Conservation (phyloP, 176 grass and related monocot genomes). For the Phragmites australis region DNA sequence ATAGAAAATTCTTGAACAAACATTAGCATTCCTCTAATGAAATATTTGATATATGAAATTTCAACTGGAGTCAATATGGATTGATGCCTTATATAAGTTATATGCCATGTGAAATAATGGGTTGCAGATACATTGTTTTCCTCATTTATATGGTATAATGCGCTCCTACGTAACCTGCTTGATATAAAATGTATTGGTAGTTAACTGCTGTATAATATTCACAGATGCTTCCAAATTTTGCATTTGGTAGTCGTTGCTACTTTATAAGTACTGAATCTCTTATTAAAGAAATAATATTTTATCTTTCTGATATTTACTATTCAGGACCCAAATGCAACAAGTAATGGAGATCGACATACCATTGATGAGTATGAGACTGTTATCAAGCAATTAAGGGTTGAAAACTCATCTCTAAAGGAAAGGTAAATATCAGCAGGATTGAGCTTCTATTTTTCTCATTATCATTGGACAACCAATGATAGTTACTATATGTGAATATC, state of each 20-base stretch:
- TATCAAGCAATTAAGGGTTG: conserved; percentile 71
- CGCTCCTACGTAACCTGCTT: background rate
- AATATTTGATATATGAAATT: background rate
- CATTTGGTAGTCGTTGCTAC: conserved; percentile 11
- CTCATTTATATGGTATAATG: conserved; percentile 1
- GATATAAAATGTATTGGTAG: background rate
- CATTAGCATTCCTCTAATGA: background rate
- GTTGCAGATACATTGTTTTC: conserved; percentile 7
- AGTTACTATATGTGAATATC: conserved; percentile 1
- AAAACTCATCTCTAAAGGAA: conserved; percentile 73
- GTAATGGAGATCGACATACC: conserved; percentile 24
- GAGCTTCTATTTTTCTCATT: conserved; percentile 25
- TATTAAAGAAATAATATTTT: conserved; percentile 7
- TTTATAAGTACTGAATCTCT: conserved; percentile 7
- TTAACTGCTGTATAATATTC: background rate
- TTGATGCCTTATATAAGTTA: conserved; percentile 2
- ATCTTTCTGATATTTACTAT: conserved; percentile 27
- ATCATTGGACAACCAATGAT: background rate
- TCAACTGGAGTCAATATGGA: background rate
- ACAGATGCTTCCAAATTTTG: conserved; percentile 16
- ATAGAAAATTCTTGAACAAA: conserved; percentile 7
- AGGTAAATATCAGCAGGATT: conserved; percentile 53
- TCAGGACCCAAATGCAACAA: conserved; percentile 44
- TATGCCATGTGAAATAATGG: background rate
- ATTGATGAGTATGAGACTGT: conserved; percentile 31